phyloP scores from a whole-genome alignment of 768 basidiomycete species.

The Phallus indusiatus region DNA sequence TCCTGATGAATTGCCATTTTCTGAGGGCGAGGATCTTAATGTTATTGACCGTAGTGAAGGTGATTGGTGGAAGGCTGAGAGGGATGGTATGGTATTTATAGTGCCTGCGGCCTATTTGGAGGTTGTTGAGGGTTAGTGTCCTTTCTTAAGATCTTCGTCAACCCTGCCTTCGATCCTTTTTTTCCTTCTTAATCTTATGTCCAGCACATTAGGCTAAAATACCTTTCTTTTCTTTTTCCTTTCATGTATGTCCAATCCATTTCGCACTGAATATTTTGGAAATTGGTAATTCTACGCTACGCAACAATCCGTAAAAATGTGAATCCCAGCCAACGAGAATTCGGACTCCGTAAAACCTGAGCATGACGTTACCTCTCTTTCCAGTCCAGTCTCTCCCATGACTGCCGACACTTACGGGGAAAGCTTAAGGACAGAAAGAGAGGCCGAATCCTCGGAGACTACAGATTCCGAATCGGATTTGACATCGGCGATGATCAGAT shows the following conservation, averaged over 20 bases:
- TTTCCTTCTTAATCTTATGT: conserved; percentile 45
- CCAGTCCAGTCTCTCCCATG: conserved; percentile 23
- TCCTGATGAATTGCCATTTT: conserved; percentile 78
- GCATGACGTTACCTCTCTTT: conserved; percentile 23
- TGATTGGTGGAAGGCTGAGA: conserved; percentile 97
- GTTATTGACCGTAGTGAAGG: conserved; percentile 78
- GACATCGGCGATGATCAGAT: conserved; percentile 21
- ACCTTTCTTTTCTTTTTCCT: conserved; percentile 45
- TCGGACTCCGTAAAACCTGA: conserved; percentile 8
- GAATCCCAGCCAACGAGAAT: not conserved
- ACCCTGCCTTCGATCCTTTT: conserved; percentile 37
- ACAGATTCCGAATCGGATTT: conserved; percentile 31
- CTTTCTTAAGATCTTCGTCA: conserved; percentile 3
- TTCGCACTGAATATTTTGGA: conserved; percentile 6
- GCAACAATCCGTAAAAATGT: not conserved
- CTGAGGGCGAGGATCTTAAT: conserved; percentile 65
- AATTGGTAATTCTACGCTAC: not conserved
- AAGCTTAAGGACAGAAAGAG: conserved; percentile 16
- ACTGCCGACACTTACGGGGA: conserved; percentile 21
- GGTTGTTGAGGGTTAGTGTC: conserved; percentile 80
- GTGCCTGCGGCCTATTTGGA: conserved; percentile 92
- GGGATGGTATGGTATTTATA: conserved; percentile 74
- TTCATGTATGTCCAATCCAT: conserved; percentile 24
- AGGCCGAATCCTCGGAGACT: conserved; percentile 34
- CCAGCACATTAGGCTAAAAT: conserved; percentile 68